Base-by-base conservation (phyloP, 139 green algal genomes). In the Parachlorella kessleri region DNA sequence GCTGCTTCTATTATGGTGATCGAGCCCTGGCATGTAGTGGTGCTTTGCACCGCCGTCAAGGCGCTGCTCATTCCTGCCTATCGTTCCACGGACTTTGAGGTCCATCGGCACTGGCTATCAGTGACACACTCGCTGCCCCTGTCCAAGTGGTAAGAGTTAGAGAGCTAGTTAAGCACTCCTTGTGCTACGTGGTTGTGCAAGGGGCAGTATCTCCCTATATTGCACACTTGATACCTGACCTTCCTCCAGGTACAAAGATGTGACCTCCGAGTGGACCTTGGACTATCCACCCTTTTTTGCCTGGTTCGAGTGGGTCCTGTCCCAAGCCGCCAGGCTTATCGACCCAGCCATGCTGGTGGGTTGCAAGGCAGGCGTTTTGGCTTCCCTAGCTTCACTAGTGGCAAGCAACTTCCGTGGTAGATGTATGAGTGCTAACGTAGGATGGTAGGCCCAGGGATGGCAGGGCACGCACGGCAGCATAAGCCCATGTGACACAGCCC, bases 281-380 rank as follows among this genome's bases (percentile, higher is more conserved):
- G 96, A 99, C 84, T 99, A 99, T 78, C 96, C 96, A 6, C 96
- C 96, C 1, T 77, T 99, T 3, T 99, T 99, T 75, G 96, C 96
- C 3, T 98, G 93, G 92, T 96, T 98, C 69, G 94, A 99, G 75
- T 91, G 85, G 71, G 55, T 72, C 0, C 83, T 98, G 28, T 80
- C 91, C 1, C 82, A 95, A 21, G 33, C 81, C 3, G 96, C 94
- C 1, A 6, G 30, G 2, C 65, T 75, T 0, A 64, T 95, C 0
- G 96, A 99, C 77, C 88, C 93, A 0, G 76, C 79, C 3, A 98
- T 99, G 93, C 82, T 98, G 48, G 77, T 78, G 53, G n/a, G 65
- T n/a, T n/a, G n/a, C n/a, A n/a, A n/a, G n/a, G n/a, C n/a, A n/a
- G n/a, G n/a, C n/a, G n/a, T n/a, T n/a, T n/a, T n/a, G n/a, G n/a